Base-by-base conservation (phyloP, 164 flowering plant genomes). In the Umbilicus rupestris region DNA sequence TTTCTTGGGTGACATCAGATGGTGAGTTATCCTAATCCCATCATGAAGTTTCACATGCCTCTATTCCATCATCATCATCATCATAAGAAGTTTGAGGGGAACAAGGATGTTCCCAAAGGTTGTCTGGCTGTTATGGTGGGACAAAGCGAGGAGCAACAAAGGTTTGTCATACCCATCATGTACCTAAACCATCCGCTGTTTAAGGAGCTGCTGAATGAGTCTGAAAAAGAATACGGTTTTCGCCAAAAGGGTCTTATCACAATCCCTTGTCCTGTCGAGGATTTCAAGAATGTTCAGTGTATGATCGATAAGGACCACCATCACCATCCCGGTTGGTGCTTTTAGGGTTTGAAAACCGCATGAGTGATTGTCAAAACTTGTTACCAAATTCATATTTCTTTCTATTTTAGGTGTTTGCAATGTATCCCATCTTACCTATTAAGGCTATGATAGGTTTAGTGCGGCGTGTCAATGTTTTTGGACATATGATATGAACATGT, bases 151-250 rank as follows among this genome's bases (percentile, higher is more conserved):
- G 87, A 72, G 70, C 80, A 78, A 74, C 80, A 76, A 74, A 74
- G 81, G 77, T 81, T 86, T 42, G 78, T 86, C 49, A 76, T 86
- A 14, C 90, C 90, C 7, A 78, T 86, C 66, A 67, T 73, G 24
- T 81, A 82, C 63, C 62, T 86, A n/a, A 86, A 86, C 69, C 90
- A 86, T 46, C 88, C 88, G 1, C 69, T 82, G 47, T 86, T 86
- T 74, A 49, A 67, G 72, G 68, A 76, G 72, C 64, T 86, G 50
- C 55, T 86, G 58, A 82, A 81, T 67, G 84, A 77, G 30, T 81
- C 91, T 1, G 91, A 86, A 74, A 82, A 83, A 9, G 88, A 82
- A 72, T 84, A 77, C 52, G 91, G 86, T 4, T 81, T 82, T 42
- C 76, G 75, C 35, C 87, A 84, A 33, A 55, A 76, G 26, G 90